Evolutionary conservation across 2,329 filamentous ascomycete genomes (phyloP).

Genomic region (Colletotrichum ledebouriae): DNA sequence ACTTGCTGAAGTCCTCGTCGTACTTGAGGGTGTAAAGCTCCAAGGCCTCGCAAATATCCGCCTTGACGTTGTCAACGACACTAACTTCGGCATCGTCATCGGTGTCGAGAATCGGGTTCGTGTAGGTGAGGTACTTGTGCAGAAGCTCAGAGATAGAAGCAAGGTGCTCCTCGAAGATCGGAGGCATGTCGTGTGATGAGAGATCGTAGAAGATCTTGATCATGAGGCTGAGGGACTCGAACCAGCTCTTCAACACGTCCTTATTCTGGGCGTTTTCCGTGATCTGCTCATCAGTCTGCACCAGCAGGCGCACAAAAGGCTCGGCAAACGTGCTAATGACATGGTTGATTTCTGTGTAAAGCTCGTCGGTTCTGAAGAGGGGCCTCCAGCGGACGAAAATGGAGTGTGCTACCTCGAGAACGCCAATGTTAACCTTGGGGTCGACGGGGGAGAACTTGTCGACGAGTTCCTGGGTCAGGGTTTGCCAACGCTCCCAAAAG

Average conservation of each 20-base stretch:
- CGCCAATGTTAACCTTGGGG: conserved; percentile 88
- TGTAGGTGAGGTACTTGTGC: conserved; percentile 93
- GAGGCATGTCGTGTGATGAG: conserved; percentile 96
- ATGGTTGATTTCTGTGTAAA: conserved; percentile 97
- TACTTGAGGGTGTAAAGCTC: conserved; percentile 95
- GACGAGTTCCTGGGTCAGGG: conserved; percentile 92
- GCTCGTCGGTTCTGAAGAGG: conserved; percentile 90
- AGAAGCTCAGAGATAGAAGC: conserved; percentile 81
- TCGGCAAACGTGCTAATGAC: conserved; percentile 87
- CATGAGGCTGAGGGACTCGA: conserved; percentile 87
- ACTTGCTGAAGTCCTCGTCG: conserved; percentile 89
- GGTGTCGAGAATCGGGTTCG: conserved; percentile 84
- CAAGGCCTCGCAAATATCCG: conserved; percentile 91
- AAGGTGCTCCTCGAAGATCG: conserved; percentile 93
- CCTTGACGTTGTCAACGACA: conserved; percentile 86
- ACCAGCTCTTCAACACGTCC: conserved; percentile 79
- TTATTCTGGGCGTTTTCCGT: conserved; percentile 82
- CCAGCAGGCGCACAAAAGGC: conserved; percentile 85
- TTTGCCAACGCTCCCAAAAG: conserved; percentile 96
- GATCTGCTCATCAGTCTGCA: conserved; percentile 79
- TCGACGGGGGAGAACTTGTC: conserved; percentile 86
- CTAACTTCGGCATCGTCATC: conserved; percentile 93
- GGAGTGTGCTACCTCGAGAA: conserved; percentile 96
- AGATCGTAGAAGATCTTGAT: conserved; percentile 96
- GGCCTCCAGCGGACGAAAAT: conserved; percentile 98